These are phyloP conservation scores for Arctium minus DNA, from an alignment of 129 eudicot species.

Conservation along the genomic window DNA sequence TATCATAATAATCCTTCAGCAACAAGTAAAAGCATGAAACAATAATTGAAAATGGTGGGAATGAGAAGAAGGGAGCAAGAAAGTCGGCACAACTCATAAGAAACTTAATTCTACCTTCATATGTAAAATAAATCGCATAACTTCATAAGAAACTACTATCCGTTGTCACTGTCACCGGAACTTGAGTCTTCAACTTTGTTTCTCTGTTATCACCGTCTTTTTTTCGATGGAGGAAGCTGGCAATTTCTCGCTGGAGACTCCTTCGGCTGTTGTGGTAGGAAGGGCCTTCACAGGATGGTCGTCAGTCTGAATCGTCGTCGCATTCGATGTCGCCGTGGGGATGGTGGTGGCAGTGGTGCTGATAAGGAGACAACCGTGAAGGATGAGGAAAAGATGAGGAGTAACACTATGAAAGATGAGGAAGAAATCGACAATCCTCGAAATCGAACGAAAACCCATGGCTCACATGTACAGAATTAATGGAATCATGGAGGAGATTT, in stretches of 20 bases:
- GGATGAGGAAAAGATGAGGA: too few species aligned
- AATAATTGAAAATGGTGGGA: background rate
- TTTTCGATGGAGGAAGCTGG: slow-evolving; percentile 24
- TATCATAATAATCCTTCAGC: background rate
- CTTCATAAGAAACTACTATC: background rate
- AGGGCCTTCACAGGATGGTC: slow-evolving; percentile 34
- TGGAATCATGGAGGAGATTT: too few species aligned
- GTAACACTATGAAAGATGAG: too few species aligned
- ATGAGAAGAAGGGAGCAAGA: background rate
- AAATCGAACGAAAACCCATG: too few species aligned
- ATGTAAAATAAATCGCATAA: background rate
- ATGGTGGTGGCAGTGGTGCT: too few species aligned
- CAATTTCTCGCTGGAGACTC: slow-evolving; percentile 13
- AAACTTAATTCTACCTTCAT: too few species aligned
- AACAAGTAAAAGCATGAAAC: background rate
- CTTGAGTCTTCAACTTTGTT: slow-evolving; percentile 19
- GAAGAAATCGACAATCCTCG: too few species aligned
- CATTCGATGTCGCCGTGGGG: slow-evolving; percentile 14
- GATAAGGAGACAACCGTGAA: too few species aligned
- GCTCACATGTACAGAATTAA: too few species aligned
- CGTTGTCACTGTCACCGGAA: slow-evolving; percentile 2
- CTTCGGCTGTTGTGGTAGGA: slow-evolving; percentile 19
- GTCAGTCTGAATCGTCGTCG: slow-evolving; percentile 16
- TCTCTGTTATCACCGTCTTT: slow-evolving; percentile 32
- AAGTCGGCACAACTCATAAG: background rate